These are phyloP conservation scores for Setomelanomma holmii DNA, from an alignment of 2,329 filamentous ascomycete species.

Conservation along the genomic window DNA sequence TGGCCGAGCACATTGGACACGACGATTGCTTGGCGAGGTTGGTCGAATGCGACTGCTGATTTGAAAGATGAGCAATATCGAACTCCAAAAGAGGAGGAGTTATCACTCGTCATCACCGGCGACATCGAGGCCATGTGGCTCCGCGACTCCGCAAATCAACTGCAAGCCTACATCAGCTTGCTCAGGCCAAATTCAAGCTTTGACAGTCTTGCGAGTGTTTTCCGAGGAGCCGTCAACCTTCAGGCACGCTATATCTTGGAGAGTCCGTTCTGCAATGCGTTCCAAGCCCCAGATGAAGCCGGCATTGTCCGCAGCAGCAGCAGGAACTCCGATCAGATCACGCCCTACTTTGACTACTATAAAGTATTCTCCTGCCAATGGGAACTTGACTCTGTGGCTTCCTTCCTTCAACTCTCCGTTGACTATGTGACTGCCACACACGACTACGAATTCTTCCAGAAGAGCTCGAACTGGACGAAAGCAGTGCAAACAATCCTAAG, in stretches of 20 bases:
- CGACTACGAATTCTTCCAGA: slow-evolving; percentile 56
- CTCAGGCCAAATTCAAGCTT: slow-evolving; percentile 57
- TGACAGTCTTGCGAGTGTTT: slow-evolving; percentile 67
- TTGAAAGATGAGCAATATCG: slow-evolving; percentile 1
- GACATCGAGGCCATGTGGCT: slow-evolving; percentile 66
- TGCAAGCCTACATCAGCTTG: slow-evolving; percentile 71
- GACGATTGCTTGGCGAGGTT: slow-evolving; percentile 72
- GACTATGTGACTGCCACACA: slow-evolving; percentile 57
- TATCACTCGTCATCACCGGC: slow-evolving; percentile 65
- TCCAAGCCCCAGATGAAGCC: slow-evolving; percentile 59
- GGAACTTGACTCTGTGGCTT: slow-evolving; percentile 59
- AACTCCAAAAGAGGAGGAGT: slow-evolving; percentile 51
- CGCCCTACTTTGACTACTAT: slow-evolving; percentile 52
- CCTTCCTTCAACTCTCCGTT: slow-evolving; percentile 56
- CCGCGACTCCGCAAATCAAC: slow-evolving; percentile 68
- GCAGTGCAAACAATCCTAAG: slow-evolving; percentile 53
- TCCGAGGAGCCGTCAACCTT: slow-evolving; percentile 74
- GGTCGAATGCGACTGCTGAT: slow-evolving; percentile 54
- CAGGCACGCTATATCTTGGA: slow-evolving; percentile 72
- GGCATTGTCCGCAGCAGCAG: slow-evolving; percentile 47
- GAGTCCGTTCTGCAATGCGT: slow-evolving; percentile 62
- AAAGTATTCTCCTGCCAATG: slow-evolving; percentile 61
- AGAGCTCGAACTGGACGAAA: slow-evolving; percentile 53
- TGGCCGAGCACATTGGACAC: slow-evolving; percentile 81
- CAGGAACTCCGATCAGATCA: slow-evolving; percentile 52